These are phyloP conservation scores for Medicago truncatula DNA, from an alignment of 306 rosid genomes.

Conservation along the genomic window MtrunA17r5.0-ANR NC_053044.1:52856501-52857000, in stretches of 20 bases:
- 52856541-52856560: conserved; percentile 83
- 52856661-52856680: conserved; percentile 87
- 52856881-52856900: conserved; percentile 93
- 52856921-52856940: conserved; percentile 92
- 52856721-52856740: conserved; percentile 72
- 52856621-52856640: conserved; percentile 83
- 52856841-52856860: conserved; percentile 96
- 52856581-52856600: conserved; percentile 55
- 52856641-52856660: conserved; percentile 98
- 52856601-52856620: conserved; percentile 98
- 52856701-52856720: conserved; percentile 92
- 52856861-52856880: conserved; percentile 72
- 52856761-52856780: conserved; percentile 85
- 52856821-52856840: conserved; percentile 88
- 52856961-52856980: conserved; percentile 96
- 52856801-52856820: conserved; percentile 90
- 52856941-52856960: conserved; percentile 77
- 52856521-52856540: conserved; percentile 73
- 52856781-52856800: conserved; percentile 96
- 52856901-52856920: conserved; percentile 92
- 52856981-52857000: conserved; percentile 99
- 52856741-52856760: conserved; percentile 90
- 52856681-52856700: conserved; percentile 99
- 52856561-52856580: conserved; percentile 93
- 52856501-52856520: conserved; percentile 93